Base-by-base conservation (phyloP, 441 rosid genomes). In the Eugenia klotzschiana region DNA sequence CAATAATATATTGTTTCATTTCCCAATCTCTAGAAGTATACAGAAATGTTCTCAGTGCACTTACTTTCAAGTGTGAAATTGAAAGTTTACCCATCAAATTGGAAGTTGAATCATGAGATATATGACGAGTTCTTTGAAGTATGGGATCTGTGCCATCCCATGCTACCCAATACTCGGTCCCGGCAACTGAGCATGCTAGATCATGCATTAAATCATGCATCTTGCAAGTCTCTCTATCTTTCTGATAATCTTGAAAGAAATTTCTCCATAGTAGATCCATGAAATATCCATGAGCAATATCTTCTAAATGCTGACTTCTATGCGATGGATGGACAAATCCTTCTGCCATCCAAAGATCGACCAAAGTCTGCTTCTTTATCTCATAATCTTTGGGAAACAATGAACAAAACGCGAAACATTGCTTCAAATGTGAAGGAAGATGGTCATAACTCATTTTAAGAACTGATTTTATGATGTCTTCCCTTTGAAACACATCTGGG, bases 381-480 rank as follows among this genome's bases (percentile, higher is more conserved):
- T 0, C 69, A 26, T 1, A 26, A 57, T 26, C 69, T 57, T 57
- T 6, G 10, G 69, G 69, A 57, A 57, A 57, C 20, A 57, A 57
- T 13, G 69, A 57, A 58, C 11, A 58, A 0, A 58, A 0, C 0
- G 72, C 22, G 0, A 58, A 58, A 27, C 40, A 58, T 7, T 7
- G 72, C 27, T 27, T 60, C 40, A 29, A 60, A 3, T 27, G 23
- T 60, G 73, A 27, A 27, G 73, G 73, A 60, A 60, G 73, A 15
- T 2, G 0, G 3, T 60, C 41, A 7, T 60, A 60, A 60, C 73
- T 60, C 1, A 60, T 11, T 12, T 0, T 29, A 0, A 60, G 41
- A 27, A 16, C 0, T 1, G 6, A 27, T 3, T 0, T 60, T 27
- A 60, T 60, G 0, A 0, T 0, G 0, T 29, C 6, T 60, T 15